Percentiles rank a stretch among this genome's conserved stretches.
Conservation (phyloP, 78 protist species). For the Cavenderia fasciculata region DNA sequence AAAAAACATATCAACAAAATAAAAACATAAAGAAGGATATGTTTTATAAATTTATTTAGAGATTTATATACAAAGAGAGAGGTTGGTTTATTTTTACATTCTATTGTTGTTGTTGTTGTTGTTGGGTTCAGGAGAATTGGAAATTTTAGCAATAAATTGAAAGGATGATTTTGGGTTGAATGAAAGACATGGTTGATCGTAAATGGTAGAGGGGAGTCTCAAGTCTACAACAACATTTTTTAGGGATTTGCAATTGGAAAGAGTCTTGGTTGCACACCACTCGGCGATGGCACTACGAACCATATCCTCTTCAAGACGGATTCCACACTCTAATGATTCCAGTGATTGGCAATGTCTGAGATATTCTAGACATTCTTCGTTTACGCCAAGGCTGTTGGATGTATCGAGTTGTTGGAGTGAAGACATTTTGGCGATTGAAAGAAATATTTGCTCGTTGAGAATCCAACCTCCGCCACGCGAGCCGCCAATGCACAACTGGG, state of each 20-base stretch:
- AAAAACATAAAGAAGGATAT: too few relatives aligned
- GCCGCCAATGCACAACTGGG: slow-evolving; percentile 47
- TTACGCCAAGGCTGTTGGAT: slow-evolving; percentile 48
- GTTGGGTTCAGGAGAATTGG: too few relatives aligned
- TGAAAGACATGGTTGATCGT: too few relatives aligned
- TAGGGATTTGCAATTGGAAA: slow-evolving; percentile 44
- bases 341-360: slow-evolving; percentile 36
- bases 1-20: background rate
- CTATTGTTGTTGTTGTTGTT: too few relatives aligned
- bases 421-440: slow-evolving; percentile 9
- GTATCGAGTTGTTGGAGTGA: slow-evolving; percentile 22
- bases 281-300: slow-evolving; percentile 46
- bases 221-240: slow-evolving; percentile 51
- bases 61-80: too few relatives aligned
- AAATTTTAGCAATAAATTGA: too few relatives aligned
- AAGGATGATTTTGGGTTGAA: too few relatives aligned
- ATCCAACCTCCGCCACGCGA: slow-evolving; percentile 76
- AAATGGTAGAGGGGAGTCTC: slow-evolving; percentile 36
- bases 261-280: slow-evolving; percentile 73
- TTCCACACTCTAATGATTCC: slow-evolving; percentile 33
- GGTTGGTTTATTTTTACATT: too few relatives aligned
- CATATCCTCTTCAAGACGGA: slow-evolving; percentile 9
- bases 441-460: slow-evolving; percentile 32
- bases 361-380: slow-evolving; percentile 36
- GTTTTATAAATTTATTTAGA: too few relatives aligned